These are phyloP conservation scores for Kazachstania taianensis DNA, from an alignment of 805 yeast species.

Conservation along the genomic window DNA sequence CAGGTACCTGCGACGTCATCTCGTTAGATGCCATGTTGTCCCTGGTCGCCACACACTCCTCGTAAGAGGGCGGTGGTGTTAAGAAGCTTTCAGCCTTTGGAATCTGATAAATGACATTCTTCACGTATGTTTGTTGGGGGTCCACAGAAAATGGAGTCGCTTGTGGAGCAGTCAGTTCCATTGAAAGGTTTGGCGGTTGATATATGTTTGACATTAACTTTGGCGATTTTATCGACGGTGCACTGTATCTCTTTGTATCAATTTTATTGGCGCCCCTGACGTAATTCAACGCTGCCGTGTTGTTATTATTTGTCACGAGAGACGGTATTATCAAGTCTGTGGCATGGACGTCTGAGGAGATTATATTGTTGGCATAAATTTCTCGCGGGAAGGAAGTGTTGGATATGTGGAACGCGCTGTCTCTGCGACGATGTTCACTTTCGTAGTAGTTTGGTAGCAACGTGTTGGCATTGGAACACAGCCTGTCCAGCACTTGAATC, in stretches of 20 bases:
- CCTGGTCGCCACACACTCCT: background rate
- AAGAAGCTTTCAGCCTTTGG: no score
- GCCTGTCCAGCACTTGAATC: conserved; percentile 62
- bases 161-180: conserved; percentile 48
- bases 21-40: background rate
- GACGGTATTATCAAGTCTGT: conserved; percentile 28
- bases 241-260: conserved; percentile 2
- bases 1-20: background rate
- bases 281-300: background rate
- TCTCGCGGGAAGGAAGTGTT: conserved; percentile 32
- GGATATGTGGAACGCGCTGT: conserved; percentile 23
- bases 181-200: conserved; percentile 40
- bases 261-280: no score
- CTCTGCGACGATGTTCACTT: background rate
- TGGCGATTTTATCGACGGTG: conserved; percentile 16
- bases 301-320: background rate
- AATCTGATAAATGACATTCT: no score
- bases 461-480: conserved; percentile 73
- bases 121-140: no score
- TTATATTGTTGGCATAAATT: conserved; percentile 34
- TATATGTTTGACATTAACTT: conserved; percentile 41
- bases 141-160: conserved; percentile 40
- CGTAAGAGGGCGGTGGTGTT: conserved; percentile 4
- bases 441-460: conserved; percentile 55
- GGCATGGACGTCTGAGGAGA: conserved; percentile 44